These are phyloP conservation scores for Wickerhamomyces queroliae DNA, from an alignment of 805 yeast species.

Conservation along the genomic window DNA sequence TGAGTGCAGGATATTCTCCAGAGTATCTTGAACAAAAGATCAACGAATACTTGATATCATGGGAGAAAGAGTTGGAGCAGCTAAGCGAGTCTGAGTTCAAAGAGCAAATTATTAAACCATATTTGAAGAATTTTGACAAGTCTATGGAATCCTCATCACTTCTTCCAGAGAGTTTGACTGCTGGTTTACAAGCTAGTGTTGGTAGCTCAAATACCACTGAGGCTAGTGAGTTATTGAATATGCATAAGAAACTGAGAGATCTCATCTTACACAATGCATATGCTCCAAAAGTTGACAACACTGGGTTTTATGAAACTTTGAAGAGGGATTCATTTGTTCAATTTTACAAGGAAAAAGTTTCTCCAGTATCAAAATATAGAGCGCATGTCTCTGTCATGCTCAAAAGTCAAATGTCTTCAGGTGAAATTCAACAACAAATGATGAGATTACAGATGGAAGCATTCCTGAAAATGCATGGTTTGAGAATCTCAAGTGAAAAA, in stretches of 20 bases:
- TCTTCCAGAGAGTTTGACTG: constrained; percentile 30
- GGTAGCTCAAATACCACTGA: constrained; percentile 25
- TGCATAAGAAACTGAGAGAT: constrained; percentile 45
- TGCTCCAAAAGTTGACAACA: constrained; percentile 22
- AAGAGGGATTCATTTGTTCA: constrained; percentile 26
- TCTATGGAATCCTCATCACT: constrained; percentile 14
- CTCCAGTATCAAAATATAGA: constrained; percentile 30
- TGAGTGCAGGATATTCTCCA: constrained; percentile 44
- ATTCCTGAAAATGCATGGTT: constrained; percentile 41
- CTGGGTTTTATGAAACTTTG: constrained; percentile 27
- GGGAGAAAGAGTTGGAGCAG: constrained; percentile 29
- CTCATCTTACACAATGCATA: constrained; percentile 41
- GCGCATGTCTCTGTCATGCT: constrained; percentile 36
- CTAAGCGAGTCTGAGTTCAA: constrained; percentile 32
- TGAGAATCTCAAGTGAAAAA: constrained; percentile 36
- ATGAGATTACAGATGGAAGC: constrained; percentile 35
- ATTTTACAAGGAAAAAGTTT: constrained; percentile 30
- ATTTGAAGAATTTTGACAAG: constrained; percentile 21
- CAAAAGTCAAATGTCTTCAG: constrained; percentile 28
- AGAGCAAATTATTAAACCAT: constrained; percentile 29
- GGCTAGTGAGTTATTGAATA: constrained; percentile 23
- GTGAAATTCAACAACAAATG: constrained; percentile 29
- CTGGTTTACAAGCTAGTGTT: constrained; percentile 28
- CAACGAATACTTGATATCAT: constrained; percentile 38
- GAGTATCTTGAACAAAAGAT: constrained; percentile 36